phyloP scores from a whole-genome alignment of 441 rosid genomes.

The Melastoma candidum region DNA sequence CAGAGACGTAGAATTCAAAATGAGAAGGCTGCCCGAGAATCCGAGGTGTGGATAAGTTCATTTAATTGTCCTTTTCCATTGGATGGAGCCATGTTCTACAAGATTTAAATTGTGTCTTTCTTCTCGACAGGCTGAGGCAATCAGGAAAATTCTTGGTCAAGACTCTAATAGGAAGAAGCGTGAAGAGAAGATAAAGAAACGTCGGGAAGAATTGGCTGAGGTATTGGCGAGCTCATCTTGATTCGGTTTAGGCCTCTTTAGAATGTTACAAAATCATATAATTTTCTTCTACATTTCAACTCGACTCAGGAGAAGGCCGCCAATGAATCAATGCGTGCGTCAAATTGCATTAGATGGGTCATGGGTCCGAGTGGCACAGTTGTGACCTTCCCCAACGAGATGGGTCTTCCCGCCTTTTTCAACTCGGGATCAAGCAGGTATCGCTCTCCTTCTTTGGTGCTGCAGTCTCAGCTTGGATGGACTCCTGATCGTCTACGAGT shows the following conservation, averaged over 20 bases:
- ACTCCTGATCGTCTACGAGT: too few relatives aligned
- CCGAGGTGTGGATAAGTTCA: conserved; percentile 49
- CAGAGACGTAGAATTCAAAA: conserved; percentile 82
- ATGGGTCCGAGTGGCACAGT: conserved; percentile 67
- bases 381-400: conserved; percentile 61
- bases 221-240: conserved; percentile 24
- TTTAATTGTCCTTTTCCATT: conserved; percentile 3
- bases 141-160: conserved; percentile 89
- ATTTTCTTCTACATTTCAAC: conserved; percentile 2
- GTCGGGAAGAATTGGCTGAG: conserved; percentile 78
- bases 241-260: neutral
- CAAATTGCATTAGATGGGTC: conserved; percentile 50
- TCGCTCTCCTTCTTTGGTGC: neutral
- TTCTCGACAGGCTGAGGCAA: conserved; percentile 69
- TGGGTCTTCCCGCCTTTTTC: conserved; percentile 72
- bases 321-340: conserved; percentile 36
- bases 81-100: neutral
- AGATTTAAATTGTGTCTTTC: neutral
- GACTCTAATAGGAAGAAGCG: conserved; percentile 88
- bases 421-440: conserved; percentile 49
- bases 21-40: conserved; percentile 81
- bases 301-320: conserved; percentile 71
- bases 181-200: conserved; percentile 70
- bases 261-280: conserved; percentile 6
- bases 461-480: neutral